Evolutionary conservation across 2,329 filamentous ascomycete genomes (phyloP), one percentile per base, ranked within the genome.

Genomic region (Cladosporium sp.): DNA sequence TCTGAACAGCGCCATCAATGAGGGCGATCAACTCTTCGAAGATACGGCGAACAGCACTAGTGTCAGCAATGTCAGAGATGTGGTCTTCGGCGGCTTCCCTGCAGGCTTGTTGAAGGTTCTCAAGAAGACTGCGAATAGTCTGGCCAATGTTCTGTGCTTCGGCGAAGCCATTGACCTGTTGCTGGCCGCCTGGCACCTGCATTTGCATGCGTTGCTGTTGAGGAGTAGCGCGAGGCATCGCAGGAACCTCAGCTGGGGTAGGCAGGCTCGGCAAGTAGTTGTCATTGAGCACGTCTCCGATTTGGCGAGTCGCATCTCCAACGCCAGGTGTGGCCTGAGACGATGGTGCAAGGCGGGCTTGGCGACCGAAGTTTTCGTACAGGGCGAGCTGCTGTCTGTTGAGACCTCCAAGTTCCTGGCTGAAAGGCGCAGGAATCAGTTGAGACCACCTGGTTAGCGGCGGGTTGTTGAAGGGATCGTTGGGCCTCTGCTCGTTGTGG

Each of bases 311-410:
- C 65, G 82, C 83, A 68, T 89, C 87, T 14, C 47, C 64, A 51
- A 66, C 59, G 32, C 64, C 64, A 34, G 64, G 55, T 77, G 78
- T 87, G 75, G 75, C 83, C 75, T 80, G 88, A 71, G 75, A 83
- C 10, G 75, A 70, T 15, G 76, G 73, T 77, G 74, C 78, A 51
- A 85, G 79, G 65, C 92, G 90, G 32, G 92, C 90, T 76, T 96
- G 92, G 65, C 93, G 86, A 11, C 92, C 92, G 78, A 99, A 99
- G 69, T 98, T 93, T 74, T 98, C 93, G 74, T 99, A 99, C 30
- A 99, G 96, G 12, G 92, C 92, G 82, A 98, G 87, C 74, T 99
- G 95, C 73, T 97, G 92, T 28, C 90, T 85, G 74, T 97, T 98
- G 61, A 99, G 81, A 32, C 94, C 94, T 61, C 86, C 86, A 14